phyloP scores from a whole-genome alignment of 2,329 filamentous ascomycete species.

The Aspergillus bombycis region DNA sequence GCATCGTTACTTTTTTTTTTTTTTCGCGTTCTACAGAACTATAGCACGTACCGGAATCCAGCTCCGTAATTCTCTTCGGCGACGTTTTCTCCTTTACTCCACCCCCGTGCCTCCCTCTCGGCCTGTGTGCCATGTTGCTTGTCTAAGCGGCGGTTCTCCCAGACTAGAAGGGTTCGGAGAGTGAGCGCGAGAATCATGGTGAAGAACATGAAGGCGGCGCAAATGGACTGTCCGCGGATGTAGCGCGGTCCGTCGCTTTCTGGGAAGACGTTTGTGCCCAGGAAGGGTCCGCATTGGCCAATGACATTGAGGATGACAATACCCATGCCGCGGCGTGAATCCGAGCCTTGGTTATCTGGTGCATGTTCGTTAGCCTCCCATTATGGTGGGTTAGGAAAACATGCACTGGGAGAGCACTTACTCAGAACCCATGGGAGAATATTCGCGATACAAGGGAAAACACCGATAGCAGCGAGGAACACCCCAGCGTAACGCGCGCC shows the following conservation, averaged over 20 bases:
- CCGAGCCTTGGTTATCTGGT: slow-evolving; percentile 69
- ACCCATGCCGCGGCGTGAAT: slow-evolving; percentile 67
- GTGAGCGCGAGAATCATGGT: slow-evolving; percentile 58
- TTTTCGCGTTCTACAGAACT: background rate
- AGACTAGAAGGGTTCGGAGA: slow-evolving; percentile 58
- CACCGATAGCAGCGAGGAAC: slow-evolving; percentile 61
- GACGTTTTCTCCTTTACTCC: slow-evolving; percentile 19
- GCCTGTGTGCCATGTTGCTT: slow-evolving; percentile 44
- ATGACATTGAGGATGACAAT: slow-evolving; percentile 74
- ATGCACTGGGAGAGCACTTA: slow-evolving; percentile 25
- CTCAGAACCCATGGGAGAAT: slow-evolving; percentile 70
- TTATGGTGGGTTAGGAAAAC: background rate
- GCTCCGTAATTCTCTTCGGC: slow-evolving; percentile 47
- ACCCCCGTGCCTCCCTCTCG: slow-evolving; percentile 20
- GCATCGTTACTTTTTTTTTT: no score
- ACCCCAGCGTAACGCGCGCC: slow-evolving; percentile 56
- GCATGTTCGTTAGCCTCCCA: background rate
- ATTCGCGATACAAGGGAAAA: slow-evolving; percentile 71
- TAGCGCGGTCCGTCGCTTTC: slow-evolving; percentile 50
- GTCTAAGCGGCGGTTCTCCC: slow-evolving; percentile 65
- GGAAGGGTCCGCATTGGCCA: slow-evolving; percentile 70
- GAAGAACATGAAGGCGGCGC: slow-evolving; percentile 64
- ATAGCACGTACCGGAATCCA: slow-evolving; percentile 42
- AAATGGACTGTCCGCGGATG: slow-evolving; percentile 61
- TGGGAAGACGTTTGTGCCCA: slow-evolving; percentile 68